Base-by-base conservation (phyloP, 2,329 filamentous ascomycete species). In the Colletotrichum sp. region DNA sequence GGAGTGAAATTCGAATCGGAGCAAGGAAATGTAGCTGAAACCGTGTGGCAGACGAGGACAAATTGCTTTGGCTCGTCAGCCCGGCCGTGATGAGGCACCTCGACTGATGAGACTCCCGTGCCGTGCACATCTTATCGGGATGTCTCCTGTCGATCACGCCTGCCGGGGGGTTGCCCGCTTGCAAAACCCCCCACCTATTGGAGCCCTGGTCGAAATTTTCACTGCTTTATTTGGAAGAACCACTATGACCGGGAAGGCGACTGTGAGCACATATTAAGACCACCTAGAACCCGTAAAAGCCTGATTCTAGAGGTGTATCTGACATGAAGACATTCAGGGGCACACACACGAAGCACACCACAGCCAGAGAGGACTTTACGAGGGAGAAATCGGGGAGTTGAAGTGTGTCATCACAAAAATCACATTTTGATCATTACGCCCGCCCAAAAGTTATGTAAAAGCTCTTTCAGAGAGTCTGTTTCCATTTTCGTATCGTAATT, bases 391-490 rank as follows among this genome's bases (percentile, higher is more conserved):
- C n/a, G 44, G 44, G 30, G 32, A 24, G 21, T 69, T 69, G 34
- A 49, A 65, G 28, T 49, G 36, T 44, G 34, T 64, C 67, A 64
- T 69, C 74, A 74, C 74, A 69, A 62, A 75, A 74, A 76, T 73
- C 74, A 76, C 74, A 65, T 69, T 69, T 73, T 76, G 63, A 67
- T 74, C 70, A 76, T 76, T 76, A 76, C 70, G 74, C 74, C 74
- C 70, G 21, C 44, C 74, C 55, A 21, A 67, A 32, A 49, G 36
- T 21, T 69, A 69, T 73, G 34, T 76, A 76, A 59, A 52, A 69
- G 64, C 74, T 70, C 74, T 73, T 64, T 13, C 36, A 65, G 68
- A 74, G 69, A 76, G 64, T 73, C 64, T 76, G 73, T 76, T 76
- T 71, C 74, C 73, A 73, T 62, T 76, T 76, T 76, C 74, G 74